Evolutionary conservation across 1,284 basidiomycete genomes (phyloP).

Genomic region (Athelia sp.): DNA sequence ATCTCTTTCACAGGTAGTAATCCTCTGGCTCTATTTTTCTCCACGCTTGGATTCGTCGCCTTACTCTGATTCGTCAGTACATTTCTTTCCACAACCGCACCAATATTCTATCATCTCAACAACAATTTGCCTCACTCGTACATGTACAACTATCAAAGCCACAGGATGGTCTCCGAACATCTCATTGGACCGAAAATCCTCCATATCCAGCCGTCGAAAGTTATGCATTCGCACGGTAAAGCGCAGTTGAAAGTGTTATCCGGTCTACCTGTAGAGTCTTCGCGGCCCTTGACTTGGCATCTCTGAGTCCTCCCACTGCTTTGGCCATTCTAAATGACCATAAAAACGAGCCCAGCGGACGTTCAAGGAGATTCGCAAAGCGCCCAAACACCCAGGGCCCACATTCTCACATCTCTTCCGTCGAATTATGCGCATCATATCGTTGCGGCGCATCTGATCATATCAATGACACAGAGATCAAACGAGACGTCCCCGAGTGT

Average conservation of each 20-base stretch:
- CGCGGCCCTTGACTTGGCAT: too few species aligned
- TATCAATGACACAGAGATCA: slow-evolving; percentile 52
- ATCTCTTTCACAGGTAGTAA: slow-evolving; percentile 74
- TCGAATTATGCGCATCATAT: slow-evolving; percentile 81
- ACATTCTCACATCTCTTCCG: slow-evolving; percentile 63
- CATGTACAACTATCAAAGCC: slow-evolving; percentile 15
- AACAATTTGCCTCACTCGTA: slow-evolving; percentile 26
- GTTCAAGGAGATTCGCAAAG: too few species aligned
- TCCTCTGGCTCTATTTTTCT: slow-evolving; percentile 57
- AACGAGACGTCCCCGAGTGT: slow-evolving; percentile 67
- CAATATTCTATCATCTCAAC: slow-evolving; percentile 40
- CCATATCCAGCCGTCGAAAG: slow-evolving; percentile 78
- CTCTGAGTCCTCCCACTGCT: too few species aligned
- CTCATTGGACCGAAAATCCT: slow-evolving; percentile 64
- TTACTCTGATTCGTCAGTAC: slow-evolving; percentile 61
- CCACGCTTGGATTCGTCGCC: slow-evolving; percentile 46
- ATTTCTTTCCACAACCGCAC: slow-evolving; percentile 59
- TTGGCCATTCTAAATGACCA: too few species aligned
- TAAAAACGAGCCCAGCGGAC: too few species aligned
- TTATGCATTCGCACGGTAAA: too few species aligned
- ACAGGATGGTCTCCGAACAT: slow-evolving; percentile 4
- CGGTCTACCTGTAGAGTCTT: too few species aligned
- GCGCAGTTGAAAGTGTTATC: slow-evolving; percentile 72
- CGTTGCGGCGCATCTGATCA: slow-evolving; percentile 80
- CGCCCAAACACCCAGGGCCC: slow-evolving; percentile 56